Percentiles rank a stretch among this genome's conserved stretches.
Evolutionary conservation across 306 rosid genomes (phyloP).

Genomic region (Casuarina glauca): DNA sequence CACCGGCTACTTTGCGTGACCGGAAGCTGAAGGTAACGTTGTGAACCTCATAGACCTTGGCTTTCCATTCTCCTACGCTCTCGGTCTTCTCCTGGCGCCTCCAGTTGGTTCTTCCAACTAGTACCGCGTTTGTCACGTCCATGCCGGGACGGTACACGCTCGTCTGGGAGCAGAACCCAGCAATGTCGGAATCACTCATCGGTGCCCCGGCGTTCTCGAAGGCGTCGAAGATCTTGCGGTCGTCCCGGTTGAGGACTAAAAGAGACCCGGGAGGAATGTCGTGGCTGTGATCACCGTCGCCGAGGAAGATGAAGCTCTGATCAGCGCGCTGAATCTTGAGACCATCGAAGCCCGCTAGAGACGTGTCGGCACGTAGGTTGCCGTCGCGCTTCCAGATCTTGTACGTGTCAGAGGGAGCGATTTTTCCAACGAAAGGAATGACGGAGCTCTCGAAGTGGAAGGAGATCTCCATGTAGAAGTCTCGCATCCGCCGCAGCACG

Average conservation of each 20-base stretch:
- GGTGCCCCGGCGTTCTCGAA: slow-evolving; percentile 79
- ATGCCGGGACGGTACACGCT: slow-evolving; percentile 91
- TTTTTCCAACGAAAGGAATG: slow-evolving; percentile 83
- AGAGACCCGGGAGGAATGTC: slow-evolving; percentile 55
- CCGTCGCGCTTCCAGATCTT: slow-evolving; percentile 97
- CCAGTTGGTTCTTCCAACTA: slow-evolving; percentile 87
- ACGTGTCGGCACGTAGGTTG: slow-evolving; percentile 80
- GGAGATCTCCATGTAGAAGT: slow-evolving; percentile 97
- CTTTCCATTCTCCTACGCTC: slow-evolving; percentile 87
- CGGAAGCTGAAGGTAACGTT: slow-evolving; percentile 89
- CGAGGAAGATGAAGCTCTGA: slow-evolving; percentile 93
- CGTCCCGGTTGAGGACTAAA: slow-evolving; percentile 80
- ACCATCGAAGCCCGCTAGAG: slow-evolving; percentile 90
- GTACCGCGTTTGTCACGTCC: slow-evolving; percentile 91
- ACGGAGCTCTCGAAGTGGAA: slow-evolving; percentile 94
- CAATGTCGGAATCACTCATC: slow-evolving; percentile 75
- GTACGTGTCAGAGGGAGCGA: slow-evolving; percentile 93
- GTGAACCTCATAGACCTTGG: slow-evolving; percentile 76
- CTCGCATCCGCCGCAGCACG: slow-evolving; percentile 84
- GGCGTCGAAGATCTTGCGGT: slow-evolving; percentile 70
- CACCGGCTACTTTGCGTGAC: slow-evolving; percentile 60
- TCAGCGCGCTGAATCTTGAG: slow-evolving; percentile 92
- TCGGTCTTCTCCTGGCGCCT: slow-evolving; percentile 89
- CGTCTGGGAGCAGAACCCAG: slow-evolving; percentile 79
- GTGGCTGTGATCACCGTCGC: slow-evolving; percentile 64